Conservation (phyloP, 208 protist species). For the Trypanosoma lewisi region DNA sequence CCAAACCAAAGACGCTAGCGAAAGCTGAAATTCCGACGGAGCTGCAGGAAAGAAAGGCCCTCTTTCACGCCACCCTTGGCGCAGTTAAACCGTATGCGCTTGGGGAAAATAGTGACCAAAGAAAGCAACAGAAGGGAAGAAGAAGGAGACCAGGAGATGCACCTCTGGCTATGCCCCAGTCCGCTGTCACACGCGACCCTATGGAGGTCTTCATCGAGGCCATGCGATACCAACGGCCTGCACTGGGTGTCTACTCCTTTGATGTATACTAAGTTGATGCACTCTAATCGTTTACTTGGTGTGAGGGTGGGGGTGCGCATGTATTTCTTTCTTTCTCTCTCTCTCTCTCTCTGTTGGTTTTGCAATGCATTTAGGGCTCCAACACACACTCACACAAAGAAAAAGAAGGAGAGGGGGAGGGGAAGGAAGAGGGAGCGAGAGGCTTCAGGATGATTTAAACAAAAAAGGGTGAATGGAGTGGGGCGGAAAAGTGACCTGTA, state of each 20-base stretch:
- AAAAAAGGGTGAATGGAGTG: neutral
- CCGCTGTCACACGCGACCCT: constrained; percentile 13
- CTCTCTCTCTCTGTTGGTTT: neutral
- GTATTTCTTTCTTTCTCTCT: neutral
- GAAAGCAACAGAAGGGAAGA: neutral
- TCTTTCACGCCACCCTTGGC: constrained; percentile 24
- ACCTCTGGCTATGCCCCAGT: constrained; percentile 11
- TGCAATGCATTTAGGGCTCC: neutral
- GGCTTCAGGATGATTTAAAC: neutral
- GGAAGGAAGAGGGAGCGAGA: neutral
- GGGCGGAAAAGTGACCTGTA: no score
- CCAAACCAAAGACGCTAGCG: neutral
- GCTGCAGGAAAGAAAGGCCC: constrained; percentile 11
- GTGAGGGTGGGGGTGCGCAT: neutral
- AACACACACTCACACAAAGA: neutral
- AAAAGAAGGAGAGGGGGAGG: constrained; percentile 1
- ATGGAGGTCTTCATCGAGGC: constrained; percentile 26
- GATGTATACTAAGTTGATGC: constrained; percentile 17
- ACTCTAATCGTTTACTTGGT: neutral
- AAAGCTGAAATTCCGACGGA: constrained; percentile 3
- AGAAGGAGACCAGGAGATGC: neutral
- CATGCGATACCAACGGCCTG: constrained; percentile 26
- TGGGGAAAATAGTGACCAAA: neutral
- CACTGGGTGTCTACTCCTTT: constrained; percentile 24
- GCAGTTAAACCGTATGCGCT: constrained; percentile 23